phyloP scores from a whole-genome alignment of 208 protist species.

The Trypanosoma congolense region DNA sequence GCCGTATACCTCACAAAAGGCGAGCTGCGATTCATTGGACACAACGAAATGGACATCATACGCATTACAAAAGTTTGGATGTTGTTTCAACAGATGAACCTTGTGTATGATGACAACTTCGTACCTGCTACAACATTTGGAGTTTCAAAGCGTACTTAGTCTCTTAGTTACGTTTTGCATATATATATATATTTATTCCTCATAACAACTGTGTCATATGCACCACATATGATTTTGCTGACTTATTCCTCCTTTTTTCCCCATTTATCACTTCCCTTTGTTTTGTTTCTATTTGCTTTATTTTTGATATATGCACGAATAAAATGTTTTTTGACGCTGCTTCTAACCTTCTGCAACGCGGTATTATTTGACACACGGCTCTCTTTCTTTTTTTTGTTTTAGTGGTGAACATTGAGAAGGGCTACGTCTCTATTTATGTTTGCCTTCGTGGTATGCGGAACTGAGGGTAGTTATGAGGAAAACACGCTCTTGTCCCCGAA shows the following conservation, averaged over 20 bases:
- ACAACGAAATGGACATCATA: slow-evolving; percentile 78
- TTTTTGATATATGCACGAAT: neutral
- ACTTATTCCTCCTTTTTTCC: slow-evolving; percentile 4
- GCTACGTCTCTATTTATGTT: no score
- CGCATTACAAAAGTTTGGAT: slow-evolving; percentile 84
- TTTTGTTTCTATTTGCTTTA: neutral
- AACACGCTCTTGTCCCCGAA: no score
- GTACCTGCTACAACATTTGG: slow-evolving; percentile 78
- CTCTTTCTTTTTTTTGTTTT: neutral
- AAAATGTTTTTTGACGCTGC: neutral
- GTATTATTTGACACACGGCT: neutral
- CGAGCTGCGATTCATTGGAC: slow-evolving; percentile 78
- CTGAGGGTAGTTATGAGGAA: no score
- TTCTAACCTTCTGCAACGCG: neutral
- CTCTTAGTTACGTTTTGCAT: slow-evolving; percentile 16
- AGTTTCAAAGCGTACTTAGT: slow-evolving; percentile 47
- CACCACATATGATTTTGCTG: no score
- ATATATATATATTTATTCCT: slow-evolving; percentile 19
- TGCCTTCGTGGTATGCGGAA: no score
- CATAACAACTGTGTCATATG: no score
- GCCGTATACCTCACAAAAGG: slow-evolving; percentile 90
- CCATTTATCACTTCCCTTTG: neutral
- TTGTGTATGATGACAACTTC: slow-evolving; percentile 84
- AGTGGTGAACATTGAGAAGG: neutral
- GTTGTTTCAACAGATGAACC: slow-evolving; percentile 82